Percentiles rank a stretch among this genome's conserved stretches.
Conservation (phyloP, 1,284 basidiomycete species). For the Leucoagaricus sp. region DNA sequence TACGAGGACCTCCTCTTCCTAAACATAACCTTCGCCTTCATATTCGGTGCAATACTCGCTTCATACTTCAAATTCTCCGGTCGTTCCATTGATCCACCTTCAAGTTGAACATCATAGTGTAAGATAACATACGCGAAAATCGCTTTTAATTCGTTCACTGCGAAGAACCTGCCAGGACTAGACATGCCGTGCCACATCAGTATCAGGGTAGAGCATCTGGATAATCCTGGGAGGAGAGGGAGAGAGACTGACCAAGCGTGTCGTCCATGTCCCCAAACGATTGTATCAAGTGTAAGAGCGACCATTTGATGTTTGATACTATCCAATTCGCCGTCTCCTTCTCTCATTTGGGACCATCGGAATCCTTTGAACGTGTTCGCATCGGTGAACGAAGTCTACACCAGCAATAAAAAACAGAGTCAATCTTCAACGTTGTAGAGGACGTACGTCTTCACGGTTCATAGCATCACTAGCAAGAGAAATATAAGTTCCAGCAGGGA, state of each 20-base stretch:
- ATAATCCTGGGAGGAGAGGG: not conserved
- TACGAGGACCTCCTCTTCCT: constrained; percentile 13
- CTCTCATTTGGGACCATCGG: constrained; percentile 34
- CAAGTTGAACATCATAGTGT: constrained; percentile 47
- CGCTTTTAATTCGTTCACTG: constrained; percentile 43
- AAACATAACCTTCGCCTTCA: too few species aligned
- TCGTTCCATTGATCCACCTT: constrained; percentile 20
- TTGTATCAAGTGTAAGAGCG: constrained; percentile 33
- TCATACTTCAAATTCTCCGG: constrained; percentile 23
- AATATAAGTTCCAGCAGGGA: constrained; percentile 27
- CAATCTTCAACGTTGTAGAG: not conserved
- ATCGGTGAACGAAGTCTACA: constrained; percentile 30
- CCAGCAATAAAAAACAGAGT: not conserved
- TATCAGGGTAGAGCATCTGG: not conserved
- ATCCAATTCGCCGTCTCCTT: constrained; percentile 21
- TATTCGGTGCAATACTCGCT: too few species aligned
- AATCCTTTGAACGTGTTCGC: constrained; percentile 37
- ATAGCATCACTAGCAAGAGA: constrained; percentile 22
- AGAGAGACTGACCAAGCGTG: constrained; percentile 29
- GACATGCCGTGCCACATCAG: not conserved
- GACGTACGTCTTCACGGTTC: constrained; percentile 21
- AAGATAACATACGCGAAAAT: constrained; percentile 44
- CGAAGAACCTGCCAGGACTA: constrained; percentile 46
- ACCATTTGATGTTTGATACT: constrained; percentile 31
- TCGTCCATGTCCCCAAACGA: constrained; percentile 41